Evolutionary conservation across 306 rosid genomes (phyloP), one percentile per base, ranked within the genome.

Genomic region (Fragaria nilgerrensis): DNA sequence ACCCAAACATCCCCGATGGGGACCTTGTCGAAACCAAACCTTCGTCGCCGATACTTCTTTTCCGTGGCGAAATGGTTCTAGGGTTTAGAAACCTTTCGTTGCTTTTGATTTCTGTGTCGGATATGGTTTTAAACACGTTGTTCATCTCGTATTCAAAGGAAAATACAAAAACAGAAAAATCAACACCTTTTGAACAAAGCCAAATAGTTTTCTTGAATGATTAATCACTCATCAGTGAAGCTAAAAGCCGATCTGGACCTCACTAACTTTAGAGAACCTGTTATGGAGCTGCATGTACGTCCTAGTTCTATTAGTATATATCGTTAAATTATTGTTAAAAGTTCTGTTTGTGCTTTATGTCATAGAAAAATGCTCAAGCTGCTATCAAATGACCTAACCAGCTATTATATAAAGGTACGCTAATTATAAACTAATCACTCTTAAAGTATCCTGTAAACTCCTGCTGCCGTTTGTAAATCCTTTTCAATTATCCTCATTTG

Each of bases 11-110:
- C 62, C 37, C 25, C 47, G 64, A 59, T 61, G n/a, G 75, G 79
- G 56, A 70, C 64, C 7, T 44, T 88, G 90, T 87, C 91, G 80
- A 68, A 75, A 43, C 39, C 17, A 62, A 64, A 34, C 44, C 61
- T n/a, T 53, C 59, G 11, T 7, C 9, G 25, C 23, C 22, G 16
- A 16, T 50, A 1, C 55, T 50, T 55, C 22, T n/a, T 55, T 55
- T 55, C 62, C 3, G 13, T 22, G 27, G 8, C n/a, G 13, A 23
- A 56, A 22, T 52, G 63, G 63, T n/a, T 13, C 25, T 59, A 59
- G 65, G 65, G 36, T 59, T 59, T 59, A 0, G 19, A 12, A 44
- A 44, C 48, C 48, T 7, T 5, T 39, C 44, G 44, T 39, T 39
- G 44, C 47, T 43, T 39, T 39, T 39, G 44, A 7, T 39, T 39